Conservation (phyloP, 2,329 filamentous ascomycete genomes). For the Trichoderma sp. region DNA sequence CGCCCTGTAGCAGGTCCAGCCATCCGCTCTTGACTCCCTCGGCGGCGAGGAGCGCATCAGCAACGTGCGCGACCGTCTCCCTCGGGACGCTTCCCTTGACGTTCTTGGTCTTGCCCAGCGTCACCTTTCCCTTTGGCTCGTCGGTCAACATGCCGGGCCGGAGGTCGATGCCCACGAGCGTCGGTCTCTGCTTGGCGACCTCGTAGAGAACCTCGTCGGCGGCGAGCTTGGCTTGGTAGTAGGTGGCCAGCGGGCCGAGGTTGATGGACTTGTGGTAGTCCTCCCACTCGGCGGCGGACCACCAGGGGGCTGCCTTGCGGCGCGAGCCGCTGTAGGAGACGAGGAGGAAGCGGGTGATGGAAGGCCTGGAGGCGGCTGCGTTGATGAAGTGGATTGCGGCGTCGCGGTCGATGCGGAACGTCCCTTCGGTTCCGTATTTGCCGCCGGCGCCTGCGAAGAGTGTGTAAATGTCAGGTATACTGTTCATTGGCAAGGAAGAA, state of each 20-base stretch:
- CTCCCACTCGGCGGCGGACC: slow-evolving; percentile 54
- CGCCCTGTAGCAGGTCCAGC: slow-evolving; percentile 59
- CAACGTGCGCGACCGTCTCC: slow-evolving; percentile 61
- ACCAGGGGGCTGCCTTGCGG: slow-evolving; percentile 57
- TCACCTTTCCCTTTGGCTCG: slow-evolving; percentile 52
- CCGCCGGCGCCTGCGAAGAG: slow-evolving; percentile 56
- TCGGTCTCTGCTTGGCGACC: slow-evolving; percentile 45
- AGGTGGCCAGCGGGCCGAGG: slow-evolving; percentile 49
- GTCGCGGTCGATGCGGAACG: slow-evolving; percentile 62
- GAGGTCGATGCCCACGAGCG: slow-evolving; percentile 55
- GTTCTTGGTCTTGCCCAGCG: slow-evolving; percentile 50
- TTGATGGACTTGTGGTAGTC: slow-evolving; percentile 47
- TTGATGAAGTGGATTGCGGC: slow-evolving; percentile 65
- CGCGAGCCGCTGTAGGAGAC: slow-evolving; percentile 64
- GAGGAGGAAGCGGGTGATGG: slow-evolving; percentile 64
- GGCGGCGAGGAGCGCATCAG: slow-evolving; percentile 57
- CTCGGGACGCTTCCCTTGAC: slow-evolving; percentile 51
- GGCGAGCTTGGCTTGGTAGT: slow-evolving; percentile 63
- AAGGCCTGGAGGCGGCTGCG: slow-evolving; percentile 57
- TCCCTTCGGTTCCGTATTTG: slow-evolving; percentile 58
- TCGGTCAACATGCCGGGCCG: slow-evolving; percentile 56
- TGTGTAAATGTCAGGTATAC: too few relatives aligned
- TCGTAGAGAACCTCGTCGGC: slow-evolving; percentile 61
- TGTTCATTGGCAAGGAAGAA: too few relatives aligned
- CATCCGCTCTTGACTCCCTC: slow-evolving; percentile 53